Evolutionary conservation across 169 alveolate species (phyloP).

Genomic region (Miamiensis avidus): DNA sequence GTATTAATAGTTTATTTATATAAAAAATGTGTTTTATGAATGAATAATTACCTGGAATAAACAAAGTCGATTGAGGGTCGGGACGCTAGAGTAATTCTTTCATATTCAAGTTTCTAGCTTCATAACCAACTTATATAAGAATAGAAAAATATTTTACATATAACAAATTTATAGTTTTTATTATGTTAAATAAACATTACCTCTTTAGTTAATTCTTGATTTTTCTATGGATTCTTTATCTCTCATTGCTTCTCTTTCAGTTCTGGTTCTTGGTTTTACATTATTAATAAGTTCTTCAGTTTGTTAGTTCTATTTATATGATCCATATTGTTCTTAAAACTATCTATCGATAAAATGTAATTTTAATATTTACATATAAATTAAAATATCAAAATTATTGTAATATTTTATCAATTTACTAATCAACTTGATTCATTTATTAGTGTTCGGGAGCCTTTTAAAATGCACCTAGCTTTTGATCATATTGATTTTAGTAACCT

Average conservation of each 20-base stretch:
- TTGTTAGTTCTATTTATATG: not conserved
- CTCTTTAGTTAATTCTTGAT: conserved; percentile 50
- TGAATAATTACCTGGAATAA: conserved; percentile 33
- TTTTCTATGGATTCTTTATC: conserved; percentile 55
- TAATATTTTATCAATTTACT: too few species aligned
- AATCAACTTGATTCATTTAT: too few species aligned
- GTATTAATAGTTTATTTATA: too few species aligned
- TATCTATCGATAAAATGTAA: not conserved
- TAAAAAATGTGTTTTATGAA: too few species aligned
- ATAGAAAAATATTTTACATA: too few species aligned
- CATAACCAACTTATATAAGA: conserved; percentile 11
- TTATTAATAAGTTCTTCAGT: conserved; percentile 45
- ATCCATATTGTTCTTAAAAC: not conserved
- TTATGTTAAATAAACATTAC: conserved; percentile 35
- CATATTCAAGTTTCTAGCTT: conserved; percentile 18
- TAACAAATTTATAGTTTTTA: too few species aligned
- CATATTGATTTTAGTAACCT: too few species aligned
- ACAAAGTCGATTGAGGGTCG: conserved; percentile 28
- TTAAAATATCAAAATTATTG: too few species aligned
- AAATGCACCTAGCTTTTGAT: too few species aligned
- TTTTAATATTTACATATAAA: too few species aligned
- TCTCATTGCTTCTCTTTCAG: conserved; percentile 73
- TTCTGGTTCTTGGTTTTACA: conserved; percentile 81
- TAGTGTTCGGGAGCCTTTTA: too few species aligned
- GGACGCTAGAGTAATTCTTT: conserved; percentile 26